Evolutionary conservation across 2,329 filamentous ascomycete genomes (phyloP).

Genomic region (Xylaria sp.): DNA sequence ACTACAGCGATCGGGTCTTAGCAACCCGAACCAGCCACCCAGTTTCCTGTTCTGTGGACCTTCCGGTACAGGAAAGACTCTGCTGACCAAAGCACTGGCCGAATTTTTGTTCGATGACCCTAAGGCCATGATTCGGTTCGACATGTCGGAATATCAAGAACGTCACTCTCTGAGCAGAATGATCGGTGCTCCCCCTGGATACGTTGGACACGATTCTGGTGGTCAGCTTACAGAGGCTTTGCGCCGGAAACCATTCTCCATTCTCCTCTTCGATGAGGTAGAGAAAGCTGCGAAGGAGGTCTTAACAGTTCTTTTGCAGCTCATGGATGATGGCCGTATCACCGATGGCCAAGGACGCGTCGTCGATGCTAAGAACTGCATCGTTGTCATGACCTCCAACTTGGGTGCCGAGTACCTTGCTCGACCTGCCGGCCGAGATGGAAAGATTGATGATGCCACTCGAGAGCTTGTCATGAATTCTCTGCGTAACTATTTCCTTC

Average conservation of each 20-base stretch:
- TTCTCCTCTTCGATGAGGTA: conserved; percentile 95
- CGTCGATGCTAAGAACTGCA: conserved; percentile 96
- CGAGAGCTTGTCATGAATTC: conserved; percentile 89
- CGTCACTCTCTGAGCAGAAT: conserved; percentile 93
- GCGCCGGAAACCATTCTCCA: conserved; percentile 94
- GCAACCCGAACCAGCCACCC: conserved; percentile 94
- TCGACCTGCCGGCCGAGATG: conserved; percentile 77
- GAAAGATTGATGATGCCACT: conserved; percentile 84
- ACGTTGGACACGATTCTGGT: conserved; percentile 94
- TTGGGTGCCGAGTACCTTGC: conserved; percentile 92
- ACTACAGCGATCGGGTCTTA: conserved; percentile 89
- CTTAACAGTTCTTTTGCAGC: conserved; percentile 93
- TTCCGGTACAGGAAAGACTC: conserved; percentile 96
- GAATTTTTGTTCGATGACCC: conserved; percentile 98
- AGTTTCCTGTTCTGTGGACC: conserved; percentile 99
- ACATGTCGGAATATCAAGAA: conserved; percentile 99
- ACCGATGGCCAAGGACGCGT: conserved; percentile 96
- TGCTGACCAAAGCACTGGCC: conserved; percentile 94
- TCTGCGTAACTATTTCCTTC: conserved; percentile 93
- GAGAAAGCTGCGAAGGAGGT: conserved; percentile 99
- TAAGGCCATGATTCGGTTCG: conserved; percentile 97
- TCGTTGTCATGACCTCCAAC: conserved; percentile 99
- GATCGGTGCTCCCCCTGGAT: conserved; percentile 96
- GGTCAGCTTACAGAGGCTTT: conserved; percentile 95
- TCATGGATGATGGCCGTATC: conserved; percentile 99